phyloP scores from a whole-genome alignment of 2,329 filamentous ascomycete genomes.

The Allantophomopsis cytisporea region DNA sequence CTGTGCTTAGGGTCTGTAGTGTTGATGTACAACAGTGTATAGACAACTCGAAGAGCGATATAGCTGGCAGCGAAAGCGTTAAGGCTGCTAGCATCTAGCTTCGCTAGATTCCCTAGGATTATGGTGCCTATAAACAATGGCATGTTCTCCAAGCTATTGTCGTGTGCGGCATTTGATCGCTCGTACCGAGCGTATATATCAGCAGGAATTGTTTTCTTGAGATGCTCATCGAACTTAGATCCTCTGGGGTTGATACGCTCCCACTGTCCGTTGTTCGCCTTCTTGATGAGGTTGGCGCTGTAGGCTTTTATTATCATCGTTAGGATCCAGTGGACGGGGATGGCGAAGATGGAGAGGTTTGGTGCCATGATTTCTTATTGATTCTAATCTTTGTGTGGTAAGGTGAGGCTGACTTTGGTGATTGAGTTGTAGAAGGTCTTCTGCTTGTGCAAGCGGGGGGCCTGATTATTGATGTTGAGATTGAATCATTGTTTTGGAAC shows the following conservation, averaged over 20 bases:
- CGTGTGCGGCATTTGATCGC: constrained; percentile 27
- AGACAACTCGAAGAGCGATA: background rate
- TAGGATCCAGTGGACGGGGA: constrained; percentile 28
- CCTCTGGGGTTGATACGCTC: constrained; percentile 28
- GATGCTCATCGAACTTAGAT: constrained; percentile 17
- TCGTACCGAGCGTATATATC: constrained; percentile 25
- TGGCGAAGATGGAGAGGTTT: constrained; percentile 26
- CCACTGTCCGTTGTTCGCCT: constrained; percentile 21
- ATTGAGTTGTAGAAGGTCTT: no score
- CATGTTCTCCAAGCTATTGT: constrained; percentile 30
- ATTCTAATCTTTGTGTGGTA: constrained; percentile 9
- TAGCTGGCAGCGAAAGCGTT: constrained; percentile 4
- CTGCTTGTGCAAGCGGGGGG: no score
- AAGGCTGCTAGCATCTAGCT: constrained; percentile 10
- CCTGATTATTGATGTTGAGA: no score
- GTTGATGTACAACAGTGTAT: background rate
- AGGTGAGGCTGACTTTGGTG: no score
- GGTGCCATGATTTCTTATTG: background rate
- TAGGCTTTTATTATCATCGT: constrained; percentile 24
- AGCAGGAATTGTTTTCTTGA: constrained; percentile 22
- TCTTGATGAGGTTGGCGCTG: constrained; percentile 17
- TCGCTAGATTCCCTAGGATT: constrained; percentile 25
- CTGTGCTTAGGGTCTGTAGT: constrained; percentile 11
- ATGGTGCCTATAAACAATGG: constrained; percentile 28
- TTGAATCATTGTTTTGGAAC: no score